Conservation (phyloP, 805 yeast species). For the Wickerhamiella musiphila region DNA sequence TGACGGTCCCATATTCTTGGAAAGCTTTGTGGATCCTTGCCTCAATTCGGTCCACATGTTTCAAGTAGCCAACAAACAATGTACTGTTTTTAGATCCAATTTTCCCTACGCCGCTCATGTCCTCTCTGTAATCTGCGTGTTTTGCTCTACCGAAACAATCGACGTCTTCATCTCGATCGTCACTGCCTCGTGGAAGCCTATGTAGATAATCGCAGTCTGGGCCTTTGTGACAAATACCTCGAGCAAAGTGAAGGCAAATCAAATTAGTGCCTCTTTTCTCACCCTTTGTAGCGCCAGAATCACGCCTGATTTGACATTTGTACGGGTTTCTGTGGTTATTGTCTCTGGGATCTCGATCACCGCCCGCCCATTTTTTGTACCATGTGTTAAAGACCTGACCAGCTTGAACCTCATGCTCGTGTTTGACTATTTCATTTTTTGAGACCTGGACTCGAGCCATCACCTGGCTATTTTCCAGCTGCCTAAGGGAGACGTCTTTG, state of each 20-base stretch:
- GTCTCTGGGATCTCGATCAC: constrained; percentile 29
- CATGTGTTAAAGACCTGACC: constrained; percentile 74
- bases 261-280: constrained; percentile 31
- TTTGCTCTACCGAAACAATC: constrained; percentile 93
- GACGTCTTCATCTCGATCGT: constrained; percentile 39
- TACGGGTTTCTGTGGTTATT: constrained; percentile 31
- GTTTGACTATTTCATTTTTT: constrained; percentile 4
- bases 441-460: constrained; percentile 10
- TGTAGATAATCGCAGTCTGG: constrained; percentile 61
- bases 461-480: too few species aligned
- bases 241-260: constrained; percentile 72
- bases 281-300: constrained; percentile 64
- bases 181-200: constrained; percentile 47
- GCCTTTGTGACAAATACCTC: constrained; percentile 76
- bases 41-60: constrained; percentile 26
- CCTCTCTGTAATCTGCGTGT: constrained; percentile 66
- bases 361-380: constrained; percentile 82
- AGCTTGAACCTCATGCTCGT: constrained; percentile 28
- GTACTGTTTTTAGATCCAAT: constrained; percentile 55
- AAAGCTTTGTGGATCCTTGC: constrained; percentile 33
- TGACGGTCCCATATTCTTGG: constrained; percentile 60
- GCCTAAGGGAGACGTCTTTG: too few species aligned
- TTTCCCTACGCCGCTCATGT: constrained; percentile 88
- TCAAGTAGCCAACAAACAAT: constrained; percentile 49
- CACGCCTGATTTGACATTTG: constrained; percentile 40